A percentile compares a stretch with the other conserved stretches of the same genome.
Conservation (phyloP, 352 stramenopile species). For the Globisporangium recalcitrans region DNA sequence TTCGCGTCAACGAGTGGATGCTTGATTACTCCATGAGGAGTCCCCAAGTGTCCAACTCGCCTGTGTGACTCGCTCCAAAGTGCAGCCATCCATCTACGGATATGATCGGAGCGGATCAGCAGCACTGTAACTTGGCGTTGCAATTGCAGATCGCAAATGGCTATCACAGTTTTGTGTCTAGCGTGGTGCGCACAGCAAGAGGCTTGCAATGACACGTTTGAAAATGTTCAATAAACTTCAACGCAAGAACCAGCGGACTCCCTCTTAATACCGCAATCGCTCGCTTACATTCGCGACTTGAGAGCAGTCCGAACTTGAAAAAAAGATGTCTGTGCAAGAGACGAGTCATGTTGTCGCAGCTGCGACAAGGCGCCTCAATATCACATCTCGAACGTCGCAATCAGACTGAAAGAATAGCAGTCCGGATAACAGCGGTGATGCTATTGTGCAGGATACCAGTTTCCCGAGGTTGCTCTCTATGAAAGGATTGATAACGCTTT, state of each 20-base stretch:
- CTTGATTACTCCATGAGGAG: slow-evolving; percentile 6
- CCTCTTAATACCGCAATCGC: neutral
- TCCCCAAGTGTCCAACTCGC: neutral
- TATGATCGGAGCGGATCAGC: too few relatives aligned
- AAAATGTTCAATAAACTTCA: too few relatives aligned
- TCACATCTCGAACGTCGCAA: neutral
- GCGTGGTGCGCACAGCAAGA: too few relatives aligned
- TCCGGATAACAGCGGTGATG: neutral
- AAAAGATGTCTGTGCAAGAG: slow-evolving; percentile 5
- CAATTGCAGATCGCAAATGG: neutral
- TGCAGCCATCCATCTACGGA: neutral
- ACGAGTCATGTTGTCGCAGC: slow-evolving; percentile 9
- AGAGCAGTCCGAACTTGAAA: neutral
- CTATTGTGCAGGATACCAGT: neutral
- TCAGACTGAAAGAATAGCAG: neutral
- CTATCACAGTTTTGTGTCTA: too few relatives aligned
- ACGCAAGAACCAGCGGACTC: neutral
- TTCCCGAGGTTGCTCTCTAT: neutral
- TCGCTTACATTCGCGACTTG: neutral
- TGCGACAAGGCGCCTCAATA: neutral
- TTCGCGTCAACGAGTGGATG: neutral
- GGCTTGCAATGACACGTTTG: too few relatives aligned
- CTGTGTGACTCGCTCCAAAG: too few relatives aligned
- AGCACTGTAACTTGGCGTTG: too few relatives aligned
- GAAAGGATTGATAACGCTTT: neutral